A percentile compares a stretch with the other conserved stretches of the same genome.
These are phyloP conservation scores for Pseudonectria buxi DNA, from an alignment of 2,329 filamentous ascomycete genomes.

Conservation along the genomic window DNA sequence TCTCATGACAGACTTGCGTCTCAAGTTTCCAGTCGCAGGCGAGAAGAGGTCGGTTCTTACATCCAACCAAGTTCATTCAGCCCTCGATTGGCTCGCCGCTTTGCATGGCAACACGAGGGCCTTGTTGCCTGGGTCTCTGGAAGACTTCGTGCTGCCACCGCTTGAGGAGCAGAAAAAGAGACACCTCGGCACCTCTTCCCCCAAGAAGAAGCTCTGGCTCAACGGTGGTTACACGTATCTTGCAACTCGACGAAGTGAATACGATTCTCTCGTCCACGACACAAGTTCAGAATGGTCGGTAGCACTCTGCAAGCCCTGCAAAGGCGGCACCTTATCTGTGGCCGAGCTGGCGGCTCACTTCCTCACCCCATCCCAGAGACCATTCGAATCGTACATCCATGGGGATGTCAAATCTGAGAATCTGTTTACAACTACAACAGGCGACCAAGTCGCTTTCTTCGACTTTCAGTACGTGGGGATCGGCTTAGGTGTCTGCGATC, in stretches of 20 bases:
- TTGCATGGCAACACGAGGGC: slow-evolving; percentile 54
- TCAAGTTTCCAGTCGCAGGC: slow-evolving; percentile 47
- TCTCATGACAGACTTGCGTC: slow-evolving; percentile 50
- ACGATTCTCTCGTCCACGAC: slow-evolving; percentile 39
- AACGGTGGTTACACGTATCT: slow-evolving; percentile 66
- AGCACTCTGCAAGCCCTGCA: slow-evolving; percentile 35
- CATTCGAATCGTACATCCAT: slow-evolving; percentile 53
- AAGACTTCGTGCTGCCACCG: slow-evolving; percentile 45
- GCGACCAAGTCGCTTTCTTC: slow-evolving; percentile 53
- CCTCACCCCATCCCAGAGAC: slow-evolving; percentile 38
- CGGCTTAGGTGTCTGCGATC: slow-evolving; percentile 57
- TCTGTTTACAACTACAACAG: slow-evolving; percentile 47
- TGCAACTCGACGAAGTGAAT: slow-evolving; percentile 54
- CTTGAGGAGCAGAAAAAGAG: slow-evolving; percentile 42
- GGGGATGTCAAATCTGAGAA: slow-evolving; percentile 67
- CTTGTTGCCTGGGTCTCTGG: slow-evolving; percentile 20
- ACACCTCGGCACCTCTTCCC: slow-evolving; percentile 4
- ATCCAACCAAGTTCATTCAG: slow-evolving; percentile 40
- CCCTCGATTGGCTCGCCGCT: slow-evolving; percentile 54
- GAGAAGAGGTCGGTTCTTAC: slow-evolving; percentile 45
- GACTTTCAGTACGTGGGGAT: slow-evolving; percentile 65
- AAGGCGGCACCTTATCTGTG: slow-evolving; percentile 26
- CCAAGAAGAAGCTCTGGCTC: slow-evolving; percentile 42
- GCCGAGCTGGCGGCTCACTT: slow-evolving; percentile 48
- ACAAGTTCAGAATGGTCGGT: slow-evolving; percentile 47